Conservation (phyloP, 2,329 filamentous ascomycete genomes). For the Bipolaris sorokiniana region DNA sequence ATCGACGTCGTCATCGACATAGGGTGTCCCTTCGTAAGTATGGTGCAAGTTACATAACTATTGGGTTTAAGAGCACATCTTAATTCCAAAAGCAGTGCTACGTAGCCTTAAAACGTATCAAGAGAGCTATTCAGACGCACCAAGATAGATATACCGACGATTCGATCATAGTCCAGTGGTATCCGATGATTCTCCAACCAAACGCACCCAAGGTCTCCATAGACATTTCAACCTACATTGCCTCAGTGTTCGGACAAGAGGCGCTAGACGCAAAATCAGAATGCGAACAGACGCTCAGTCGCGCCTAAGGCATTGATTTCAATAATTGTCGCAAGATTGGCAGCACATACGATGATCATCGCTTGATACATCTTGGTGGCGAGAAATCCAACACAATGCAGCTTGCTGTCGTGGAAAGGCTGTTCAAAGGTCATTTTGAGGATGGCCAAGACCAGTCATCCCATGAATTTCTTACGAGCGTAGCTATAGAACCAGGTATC, state of each 20-base stretch:
- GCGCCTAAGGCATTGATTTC: neutral
- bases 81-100: neutral
- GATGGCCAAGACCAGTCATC: neutral
- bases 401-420: neutral
- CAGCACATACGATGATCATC: neutral
- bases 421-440: neutral
- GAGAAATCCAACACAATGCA: neutral
- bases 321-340: neutral
- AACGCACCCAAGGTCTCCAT: neutral
- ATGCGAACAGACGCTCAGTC: neutral
- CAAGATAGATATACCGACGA: neutral
- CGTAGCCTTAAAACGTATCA: neutral
- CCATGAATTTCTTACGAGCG: neutral
- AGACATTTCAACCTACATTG: neutral
- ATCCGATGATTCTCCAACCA: neutral
- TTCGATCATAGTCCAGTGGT: neutral
- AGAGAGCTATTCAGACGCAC: neutral
- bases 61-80: neutral
- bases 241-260: neutral
- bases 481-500: neutral
- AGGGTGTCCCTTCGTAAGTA: neutral
- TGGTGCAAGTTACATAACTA: neutral
- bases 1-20: neutral
- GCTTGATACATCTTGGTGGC: neutral
- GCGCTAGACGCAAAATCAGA: neutral